Percentiles rank a stretch among this genome's conserved stretches.
Evolutionary conservation across 129 eudicot species (phyloP).

Genomic region (Flaveria ramosissima): DNA sequence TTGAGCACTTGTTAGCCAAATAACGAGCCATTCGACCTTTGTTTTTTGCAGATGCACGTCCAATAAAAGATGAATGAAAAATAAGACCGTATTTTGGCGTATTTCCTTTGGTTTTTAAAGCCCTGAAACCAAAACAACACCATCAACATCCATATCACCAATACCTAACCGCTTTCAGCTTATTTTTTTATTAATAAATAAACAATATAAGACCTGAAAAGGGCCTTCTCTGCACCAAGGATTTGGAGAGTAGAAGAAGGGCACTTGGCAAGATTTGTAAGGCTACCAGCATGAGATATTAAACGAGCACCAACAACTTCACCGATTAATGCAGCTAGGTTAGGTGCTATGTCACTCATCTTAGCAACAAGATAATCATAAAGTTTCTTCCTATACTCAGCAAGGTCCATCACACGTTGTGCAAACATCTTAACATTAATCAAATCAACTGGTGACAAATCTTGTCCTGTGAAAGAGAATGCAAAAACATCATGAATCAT

Average conservation of each 20-base stretch:
- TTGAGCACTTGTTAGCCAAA: conserved; percentile 97
- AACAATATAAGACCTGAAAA: conserved; percentile 58
- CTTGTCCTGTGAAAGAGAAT: conserved; percentile 66
- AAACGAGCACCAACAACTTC: conserved; percentile 96
- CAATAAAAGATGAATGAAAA: conserved; percentile 93
- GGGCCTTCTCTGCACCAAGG: conserved; percentile 98
- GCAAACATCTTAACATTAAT: conserved; percentile 91
- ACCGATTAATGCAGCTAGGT: conserved; percentile 90
- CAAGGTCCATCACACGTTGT: conserved; percentile 89
- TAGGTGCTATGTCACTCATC: conserved; percentile 93
- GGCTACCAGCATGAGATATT: conserved; percentile 96
- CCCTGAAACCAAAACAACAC: conserved; percentile 49
- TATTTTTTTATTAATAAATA: background rate
- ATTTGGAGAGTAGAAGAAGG: conserved; percentile 97
- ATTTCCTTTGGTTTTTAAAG: conserved; percentile 86
- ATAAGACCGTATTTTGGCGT: conserved; percentile 94
- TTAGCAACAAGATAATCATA: conserved; percentile 85
- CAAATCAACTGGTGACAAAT: conserved; percentile 82
- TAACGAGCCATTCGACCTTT: conserved; percentile 99
- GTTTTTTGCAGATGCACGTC: conserved; percentile 83
- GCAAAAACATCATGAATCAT: background rate
- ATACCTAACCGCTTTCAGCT: conserved; percentile 9
- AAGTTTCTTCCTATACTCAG: conserved; percentile 92
- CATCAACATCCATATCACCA: background rate
- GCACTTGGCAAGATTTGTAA: conserved; percentile 92